A percentile compares a stretch with the other conserved stretches of the same genome.
Conservation (phyloP, 2,329 filamentous ascomycete genomes). For the Bertia moriformis region DNA sequence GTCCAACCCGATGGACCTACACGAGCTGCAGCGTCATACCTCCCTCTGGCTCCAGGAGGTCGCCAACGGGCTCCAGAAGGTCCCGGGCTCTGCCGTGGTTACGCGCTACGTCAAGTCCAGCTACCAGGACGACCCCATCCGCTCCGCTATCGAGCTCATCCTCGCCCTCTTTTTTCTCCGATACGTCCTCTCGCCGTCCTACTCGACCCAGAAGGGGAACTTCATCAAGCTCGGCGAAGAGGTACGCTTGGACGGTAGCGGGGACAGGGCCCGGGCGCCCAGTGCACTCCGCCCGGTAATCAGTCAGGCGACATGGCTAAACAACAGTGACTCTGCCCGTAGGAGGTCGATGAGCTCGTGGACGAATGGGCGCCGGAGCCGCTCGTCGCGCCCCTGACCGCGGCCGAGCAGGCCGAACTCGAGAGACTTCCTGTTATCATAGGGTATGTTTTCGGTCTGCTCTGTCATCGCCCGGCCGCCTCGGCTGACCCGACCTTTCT, state of each 20-base stretch:
- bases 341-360: constrained; percentile 88
- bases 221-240: constrained; percentile 82
- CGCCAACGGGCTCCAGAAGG: constrained; percentile 62
- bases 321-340: no score
- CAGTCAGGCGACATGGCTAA: no score
- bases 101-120: constrained; percentile 91
- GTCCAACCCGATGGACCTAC: constrained; percentile 61
- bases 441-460: constrained; percentile 42
- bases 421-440: constrained; percentile 79
- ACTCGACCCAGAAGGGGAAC: constrained; percentile 75
- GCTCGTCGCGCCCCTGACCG: constrained; percentile 59
- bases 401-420: constrained; percentile 65
- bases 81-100: constrained; percentile 87
- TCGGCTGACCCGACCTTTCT: no score
- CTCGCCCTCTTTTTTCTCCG: constrained; percentile 90
- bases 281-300: no score
- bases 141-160: constrained; percentile 83
- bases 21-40: constrained; percentile 40
- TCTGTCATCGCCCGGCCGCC: neutral
- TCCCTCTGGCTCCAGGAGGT: constrained; percentile 34
- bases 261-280: no score
- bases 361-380: constrained; percentile 95
- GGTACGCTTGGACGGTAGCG: no score
- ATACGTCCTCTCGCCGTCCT: constrained; percentile 81
- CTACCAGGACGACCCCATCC: constrained; percentile 92